Evolutionary conservation across 805 yeast genomes (phyloP), one percentile per base, ranked within the genome.

Genomic region (Wickerhamiella parazyma): DNA sequence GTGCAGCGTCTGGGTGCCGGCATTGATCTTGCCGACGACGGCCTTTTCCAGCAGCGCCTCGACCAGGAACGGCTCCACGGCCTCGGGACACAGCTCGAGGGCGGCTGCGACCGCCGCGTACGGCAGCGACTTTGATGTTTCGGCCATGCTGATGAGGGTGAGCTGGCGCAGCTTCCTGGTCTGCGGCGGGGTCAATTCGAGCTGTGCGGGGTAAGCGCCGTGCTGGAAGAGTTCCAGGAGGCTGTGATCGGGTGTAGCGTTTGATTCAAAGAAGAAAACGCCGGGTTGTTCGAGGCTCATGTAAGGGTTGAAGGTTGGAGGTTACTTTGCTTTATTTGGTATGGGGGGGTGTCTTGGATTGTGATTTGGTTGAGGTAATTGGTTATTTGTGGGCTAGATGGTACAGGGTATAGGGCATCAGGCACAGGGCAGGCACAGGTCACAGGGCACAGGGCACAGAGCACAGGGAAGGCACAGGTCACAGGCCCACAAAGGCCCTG

Each of bases 31-130:
- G 31, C 46, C 46, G 10, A 21, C 33, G n/a, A 44, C 38, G 11
- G 39, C 42, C 36, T 34, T 39, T 18, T 38, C 42, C 21, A 44
- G 46, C 28, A 38, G 25, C 11, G 46, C 42, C 11, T 38, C 33
- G 17, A 44, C 33, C 4, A 38, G 24, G 16, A 44, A 38, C 9
- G 26, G 36, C 36, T 44, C 46, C 16, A 44, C 40, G 2, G 39
- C 25, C 11, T 8, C 5, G 7, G 10, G 2, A 5, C n/a, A 3
- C 10, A 41, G 33, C 31, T 35, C 44, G 2, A 41, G 22, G 2
- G 12, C 17, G 14, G 19, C 12, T 2, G 36, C 14, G 12, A 42
- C 19, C 7, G 28, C 9, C 9, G n/a, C 18, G 21, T 42, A 42
- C 7, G 9, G 7, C n/a, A 42, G 21, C 8, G 33, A n/a, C 17